Evolutionary conservation across 2,329 filamentous ascomycete species (phyloP), one percentile per base, ranked within the genome.

Genomic region (Colletotrichum sublineola): DNA sequence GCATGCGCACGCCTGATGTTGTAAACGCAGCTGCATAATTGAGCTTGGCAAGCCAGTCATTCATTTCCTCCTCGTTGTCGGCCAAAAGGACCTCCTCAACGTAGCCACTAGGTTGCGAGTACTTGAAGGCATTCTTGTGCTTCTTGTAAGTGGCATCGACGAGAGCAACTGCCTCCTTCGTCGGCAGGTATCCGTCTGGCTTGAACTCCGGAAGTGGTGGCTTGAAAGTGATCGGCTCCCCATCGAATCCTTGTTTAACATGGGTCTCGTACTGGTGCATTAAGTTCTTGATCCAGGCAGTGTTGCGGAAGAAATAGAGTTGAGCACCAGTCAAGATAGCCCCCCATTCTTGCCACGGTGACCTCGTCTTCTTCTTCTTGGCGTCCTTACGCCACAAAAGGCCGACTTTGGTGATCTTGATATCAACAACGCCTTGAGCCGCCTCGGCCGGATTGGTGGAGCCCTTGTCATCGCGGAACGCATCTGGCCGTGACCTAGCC

Each of bases 271-370:
- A 92, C 79, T 99, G 96, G 74, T 93, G 89, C 84, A 98, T 95
- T 75, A 99, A 83, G 71, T 89, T 93, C 81, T 97, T 98, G 44
- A 97, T 91, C 96, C 96, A 99, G 29, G 91, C 87, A 6, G 94
- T 93, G 79, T 98, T 98, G 70, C 94, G 92, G 84, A 98, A 99
- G 81, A 99, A 94, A 81, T 98, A 99, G 9, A 99, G 88, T 78
- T 98, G 96, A 7, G 96, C 97, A n/a, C 96, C 94, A 0, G 96
- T 99, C 40, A 99, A 87, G 71, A 99, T 93, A 33, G 95, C 96
- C 64, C 96, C 96, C 96, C 96, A 99, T 86, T 99, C 96, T 79
- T 98, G 96, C 96, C 96, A 99, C 1, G 96, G 96, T 14, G 96
- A 98, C 55, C 96, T 90, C 0, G 95, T 93, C 82, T 97, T 97